These are phyloP conservation scores for Leptographium galeiforme DNA, from an alignment of 2,329 filamentous ascomycete genomes.

Conservation along the genomic window DNA sequence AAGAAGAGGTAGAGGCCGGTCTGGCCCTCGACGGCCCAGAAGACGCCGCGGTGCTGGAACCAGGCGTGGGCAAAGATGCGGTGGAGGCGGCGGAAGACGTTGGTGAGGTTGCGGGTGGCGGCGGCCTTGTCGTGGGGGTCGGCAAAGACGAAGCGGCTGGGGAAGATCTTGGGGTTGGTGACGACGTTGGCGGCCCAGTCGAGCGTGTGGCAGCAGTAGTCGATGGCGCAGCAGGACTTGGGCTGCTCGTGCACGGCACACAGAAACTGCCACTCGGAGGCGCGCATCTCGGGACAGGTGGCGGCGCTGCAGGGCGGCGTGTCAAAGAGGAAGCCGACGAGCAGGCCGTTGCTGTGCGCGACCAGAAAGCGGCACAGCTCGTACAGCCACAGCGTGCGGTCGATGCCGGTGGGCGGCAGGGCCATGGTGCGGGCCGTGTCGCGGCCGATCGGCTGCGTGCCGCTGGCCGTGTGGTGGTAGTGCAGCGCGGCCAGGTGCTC, in stretches of 20 bases:
- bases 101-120: slow-evolving; percentile 74
- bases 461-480: slow-evolving; percentile 58
- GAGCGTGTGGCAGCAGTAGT: slow-evolving; percentile 97
- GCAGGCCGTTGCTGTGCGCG: slow-evolving; percentile 82
- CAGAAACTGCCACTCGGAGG: slow-evolving; percentile 96
- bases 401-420: slow-evolving; percentile 66
- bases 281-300: slow-evolving; percentile 96
- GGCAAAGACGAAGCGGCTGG: slow-evolving; percentile 56
- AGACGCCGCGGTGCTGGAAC: slow-evolving; percentile 93
- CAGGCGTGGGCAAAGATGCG: slow-evolving; percentile 97
- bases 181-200: slow-evolving; percentile 95
- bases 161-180: slow-evolving; percentile 90
- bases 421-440: slow-evolving; percentile 64
- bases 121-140: slow-evolving; percentile 46
- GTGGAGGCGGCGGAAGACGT: slow-evolving; percentile 88
- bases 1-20: slow-evolving; percentile 94
- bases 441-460: slow-evolving; percentile 59
- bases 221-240: slow-evolving; percentile 94
- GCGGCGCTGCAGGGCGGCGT: slow-evolving; percentile 72
- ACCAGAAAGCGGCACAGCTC: slow-evolving; percentile 94
- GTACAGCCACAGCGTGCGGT: slow-evolving; percentile 89
- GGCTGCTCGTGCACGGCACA: slow-evolving; percentile 95
- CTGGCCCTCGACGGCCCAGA: slow-evolving; percentile 83
- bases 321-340: slow-evolving; percentile 88
- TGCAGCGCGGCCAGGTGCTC: slow-evolving; percentile 92